Evolutionary conservation across 495 filamentous ascomycete genomes (phyloP).

Genomic region (Wilcoxina mikolae): DNA sequence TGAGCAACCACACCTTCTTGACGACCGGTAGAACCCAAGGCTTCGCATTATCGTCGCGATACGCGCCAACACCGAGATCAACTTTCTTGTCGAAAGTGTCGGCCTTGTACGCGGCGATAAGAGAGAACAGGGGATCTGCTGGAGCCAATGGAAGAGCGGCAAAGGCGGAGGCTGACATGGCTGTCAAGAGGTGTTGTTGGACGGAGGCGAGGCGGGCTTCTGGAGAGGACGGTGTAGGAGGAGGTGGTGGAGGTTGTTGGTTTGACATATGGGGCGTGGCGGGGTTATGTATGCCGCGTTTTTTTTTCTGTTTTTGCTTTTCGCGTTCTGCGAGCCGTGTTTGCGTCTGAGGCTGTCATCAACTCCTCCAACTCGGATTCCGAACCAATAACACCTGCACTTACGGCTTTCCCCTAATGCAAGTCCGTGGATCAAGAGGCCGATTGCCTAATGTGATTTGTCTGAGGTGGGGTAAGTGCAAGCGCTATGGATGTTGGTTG

Average conservation of each 20-base stretch:
- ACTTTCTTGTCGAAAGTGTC: conserved; percentile 79
- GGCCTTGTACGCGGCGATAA: conserved; percentile 75
- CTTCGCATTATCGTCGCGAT: conserved; percentile 87
- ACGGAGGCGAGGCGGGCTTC: conserved; percentile 1
- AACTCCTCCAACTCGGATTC: too few relatives aligned
- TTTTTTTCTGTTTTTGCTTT: background rate
- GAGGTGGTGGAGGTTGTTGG: background rate
- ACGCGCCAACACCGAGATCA: conserved; percentile 91
- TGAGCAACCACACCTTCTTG: conserved; percentile 53
- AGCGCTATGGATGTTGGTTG: too few relatives aligned
- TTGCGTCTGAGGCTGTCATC: too few relatives aligned
- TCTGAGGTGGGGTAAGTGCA: too few relatives aligned
- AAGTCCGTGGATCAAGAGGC: too few relatives aligned
- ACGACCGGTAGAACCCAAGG: conserved; percentile 98
- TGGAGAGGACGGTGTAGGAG: background rate
- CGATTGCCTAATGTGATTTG: too few relatives aligned
- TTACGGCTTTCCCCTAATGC: too few relatives aligned
- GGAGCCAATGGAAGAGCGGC: conserved; percentile 77
- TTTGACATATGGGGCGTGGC: background rate
- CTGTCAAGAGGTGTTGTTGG: background rate
- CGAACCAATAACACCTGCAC: too few relatives aligned
- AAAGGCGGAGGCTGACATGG: conserved; percentile 49
- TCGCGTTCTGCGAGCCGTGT: background rate
- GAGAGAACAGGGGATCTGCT: conserved; percentile 87
- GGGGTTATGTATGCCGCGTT: background rate